phyloP scores from a whole-genome alignment of 108 stramenopile genomes.

The Mayamaea pseudoterrestris region DNA sequence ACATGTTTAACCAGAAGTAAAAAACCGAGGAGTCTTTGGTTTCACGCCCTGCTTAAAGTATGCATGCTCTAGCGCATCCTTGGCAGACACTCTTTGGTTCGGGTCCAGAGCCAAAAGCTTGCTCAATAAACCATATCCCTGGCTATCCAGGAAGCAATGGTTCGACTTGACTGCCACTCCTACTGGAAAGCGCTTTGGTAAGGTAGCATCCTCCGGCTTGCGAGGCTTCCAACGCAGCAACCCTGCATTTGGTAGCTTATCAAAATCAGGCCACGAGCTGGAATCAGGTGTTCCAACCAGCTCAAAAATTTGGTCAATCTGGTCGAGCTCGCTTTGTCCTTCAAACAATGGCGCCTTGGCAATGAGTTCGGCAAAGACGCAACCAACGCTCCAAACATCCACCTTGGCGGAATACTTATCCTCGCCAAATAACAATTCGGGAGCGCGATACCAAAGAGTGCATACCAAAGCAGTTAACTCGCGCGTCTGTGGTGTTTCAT shows the following conservation, averaged over 20 bases:
- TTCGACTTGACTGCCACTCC: slow-evolving; percentile 50
- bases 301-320: slow-evolving; percentile 90
- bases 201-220: slow-evolving; percentile 13
- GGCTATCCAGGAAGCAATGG: slow-evolving; percentile 62
- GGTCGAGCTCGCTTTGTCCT: slow-evolving; percentile 91
- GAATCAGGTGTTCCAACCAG: slow-evolving; percentile 80
- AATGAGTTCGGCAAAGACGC: slow-evolving; percentile 95
- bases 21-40: slow-evolving; percentile 24
- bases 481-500: slow-evolving; percentile 36
- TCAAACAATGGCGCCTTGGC: slow-evolving; percentile 82
- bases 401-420: slow-evolving; percentile 69
- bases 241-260: slow-evolving; percentile 44
- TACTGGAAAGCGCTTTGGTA: slow-evolving; percentile 52
- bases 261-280: slow-evolving; percentile 68
- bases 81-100: slow-evolving; percentile 69
- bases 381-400: slow-evolving; percentile 94
- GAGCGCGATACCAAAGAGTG: slow-evolving; percentile 87
- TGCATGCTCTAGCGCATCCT: slow-evolving; percentile 65
- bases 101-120: slow-evolving; percentile 87
- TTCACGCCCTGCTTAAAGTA: slow-evolving; percentile 30
- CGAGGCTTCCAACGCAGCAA: slow-evolving; percentile 72
- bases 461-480: slow-evolving; percentile 80
- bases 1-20: too few species aligned
- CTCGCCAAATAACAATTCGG: slow-evolving; percentile 85
- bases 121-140: slow-evolving; percentile 78